Evolutionary conservation across 306 rosid species (phyloP).

Genomic region (Castanea crenata): DNA sequence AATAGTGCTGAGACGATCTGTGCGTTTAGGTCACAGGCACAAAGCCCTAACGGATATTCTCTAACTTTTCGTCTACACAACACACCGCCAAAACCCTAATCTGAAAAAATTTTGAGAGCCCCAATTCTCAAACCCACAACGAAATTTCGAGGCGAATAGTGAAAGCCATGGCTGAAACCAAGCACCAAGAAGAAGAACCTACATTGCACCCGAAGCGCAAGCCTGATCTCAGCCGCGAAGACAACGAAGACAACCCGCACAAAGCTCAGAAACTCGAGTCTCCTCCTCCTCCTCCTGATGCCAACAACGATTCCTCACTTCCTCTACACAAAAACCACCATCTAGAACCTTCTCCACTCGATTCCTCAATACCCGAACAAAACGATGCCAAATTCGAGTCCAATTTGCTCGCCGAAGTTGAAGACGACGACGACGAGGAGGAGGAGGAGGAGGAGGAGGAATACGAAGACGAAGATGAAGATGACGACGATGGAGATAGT

Average conservation of each 20-base stretch:
- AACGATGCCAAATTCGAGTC: constrained; percentile 18
- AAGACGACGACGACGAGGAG: background rate
- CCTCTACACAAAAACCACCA: background rate
- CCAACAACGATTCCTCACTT: constrained; percentile 7
- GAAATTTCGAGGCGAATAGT: background rate
- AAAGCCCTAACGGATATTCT: background rate
- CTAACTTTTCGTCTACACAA: background rate
- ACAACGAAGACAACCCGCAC: constrained; percentile 32
- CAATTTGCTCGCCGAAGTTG: constrained; percentile 20
- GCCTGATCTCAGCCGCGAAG: constrained; percentile 39
- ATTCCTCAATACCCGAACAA: constrained; percentile 24
- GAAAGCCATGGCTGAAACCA: constrained; percentile 59
- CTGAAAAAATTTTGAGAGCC: background rate
- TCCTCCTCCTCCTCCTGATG: background rate
- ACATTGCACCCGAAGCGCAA: constrained; percentile 65
- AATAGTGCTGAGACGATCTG: too few species aligned
- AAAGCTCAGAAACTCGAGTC: constrained; percentile 50
- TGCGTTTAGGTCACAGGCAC: too few species aligned
- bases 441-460: constrained; percentile 27
- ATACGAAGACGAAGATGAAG: background rate
- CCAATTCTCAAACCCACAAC: background rate
- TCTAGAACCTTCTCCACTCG: constrained; percentile 13
- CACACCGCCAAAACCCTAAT: constrained; percentile 10
- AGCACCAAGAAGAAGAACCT: constrained; percentile 41
- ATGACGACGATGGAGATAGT: constrained; percentile 15